Conservation (phyloP, 73 alveolate genomes). For the Uronychia setigera region DNA sequence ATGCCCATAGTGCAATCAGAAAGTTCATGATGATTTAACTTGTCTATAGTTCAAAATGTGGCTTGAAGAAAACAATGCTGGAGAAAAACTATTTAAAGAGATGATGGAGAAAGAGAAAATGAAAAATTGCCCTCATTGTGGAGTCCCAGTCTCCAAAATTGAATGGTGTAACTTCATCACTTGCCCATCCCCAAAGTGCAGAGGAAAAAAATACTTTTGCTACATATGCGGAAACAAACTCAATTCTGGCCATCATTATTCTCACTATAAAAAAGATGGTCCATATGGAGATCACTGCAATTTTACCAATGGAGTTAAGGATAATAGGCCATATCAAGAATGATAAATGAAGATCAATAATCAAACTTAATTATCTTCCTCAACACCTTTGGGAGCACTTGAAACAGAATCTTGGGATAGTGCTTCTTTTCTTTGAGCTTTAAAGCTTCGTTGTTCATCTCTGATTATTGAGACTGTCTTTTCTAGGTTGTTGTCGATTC, state of each 20-base stretch:
- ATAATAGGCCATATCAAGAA: background rate
- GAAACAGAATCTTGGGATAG: no score
- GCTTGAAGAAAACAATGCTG: background rate
- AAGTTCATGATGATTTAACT: background rate
- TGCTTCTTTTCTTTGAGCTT: no score
- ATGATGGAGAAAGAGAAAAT: background rate
- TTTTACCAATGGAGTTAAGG: background rate
- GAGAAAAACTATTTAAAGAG: background rate
- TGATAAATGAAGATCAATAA: no score
- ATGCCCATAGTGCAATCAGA: background rate
- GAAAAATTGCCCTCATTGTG: slow-evolving; percentile 32
- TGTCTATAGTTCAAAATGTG: background rate
- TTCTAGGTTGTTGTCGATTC: no score
- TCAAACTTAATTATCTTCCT: no score
- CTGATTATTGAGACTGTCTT: no score
- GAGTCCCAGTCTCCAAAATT: background rate
- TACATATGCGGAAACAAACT: slow-evolving; percentile 11
- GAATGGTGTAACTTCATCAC: slow-evolving; percentile 12
- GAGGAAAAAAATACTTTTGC: background rate
- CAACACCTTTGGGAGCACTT: no score
- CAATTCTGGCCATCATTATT: slow-evolving; percentile 3
- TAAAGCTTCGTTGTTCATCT: no score
- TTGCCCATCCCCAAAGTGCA: slow-evolving; percentile 4
- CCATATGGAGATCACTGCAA: slow-evolving; percentile 29
- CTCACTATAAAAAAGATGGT: slow-evolving; percentile 27